Conservation (phyloP, 495 filamentous ascomycete genomes). For the Xylaria scruposa region DNA sequence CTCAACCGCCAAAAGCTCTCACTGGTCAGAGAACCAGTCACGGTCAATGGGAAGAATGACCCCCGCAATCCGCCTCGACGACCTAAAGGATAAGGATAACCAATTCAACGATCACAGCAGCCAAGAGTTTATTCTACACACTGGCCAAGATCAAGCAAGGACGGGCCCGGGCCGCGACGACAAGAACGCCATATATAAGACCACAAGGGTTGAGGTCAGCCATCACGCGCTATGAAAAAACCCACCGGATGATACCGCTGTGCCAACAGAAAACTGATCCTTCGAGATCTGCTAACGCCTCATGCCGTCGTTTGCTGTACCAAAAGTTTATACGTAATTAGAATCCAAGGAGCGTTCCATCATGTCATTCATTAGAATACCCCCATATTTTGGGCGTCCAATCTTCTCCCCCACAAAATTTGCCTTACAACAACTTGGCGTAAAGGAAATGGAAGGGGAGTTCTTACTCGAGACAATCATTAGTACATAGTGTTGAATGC, state of each 20-base stretch:
- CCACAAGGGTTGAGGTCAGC: conserved; percentile 21
- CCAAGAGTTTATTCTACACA: conserved; percentile 17
- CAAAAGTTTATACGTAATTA: conserved; percentile 11
- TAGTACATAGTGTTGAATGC: not conserved
- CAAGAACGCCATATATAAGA: conserved; percentile 21
- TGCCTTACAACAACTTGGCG: not conserved
- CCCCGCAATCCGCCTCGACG: conserved; percentile 15
- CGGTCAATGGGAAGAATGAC: conserved; percentile 2
- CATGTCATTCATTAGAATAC: not conserved
- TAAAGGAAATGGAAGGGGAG: not conserved
- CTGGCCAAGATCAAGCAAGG: not conserved
- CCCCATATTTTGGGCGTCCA: not conserved
- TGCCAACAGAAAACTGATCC: not conserved
- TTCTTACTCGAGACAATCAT: not conserved
- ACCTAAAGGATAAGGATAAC: conserved; percentile 21
- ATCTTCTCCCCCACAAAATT: not conserved
- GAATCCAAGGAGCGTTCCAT: conserved; percentile 2
- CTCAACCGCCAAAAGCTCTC: not conserved
- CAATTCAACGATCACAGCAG: conserved; percentile 9
- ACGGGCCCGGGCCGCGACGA: not conserved
- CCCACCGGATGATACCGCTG: not conserved
- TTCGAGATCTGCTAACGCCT: not conserved
- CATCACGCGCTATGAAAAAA: not conserved
- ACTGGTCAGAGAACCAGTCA: conserved; percentile 10
- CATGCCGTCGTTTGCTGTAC: not conserved